Base-by-base conservation (phyloP, 441 rosid genomes). In the Pelargonium fulgidum region DNA sequence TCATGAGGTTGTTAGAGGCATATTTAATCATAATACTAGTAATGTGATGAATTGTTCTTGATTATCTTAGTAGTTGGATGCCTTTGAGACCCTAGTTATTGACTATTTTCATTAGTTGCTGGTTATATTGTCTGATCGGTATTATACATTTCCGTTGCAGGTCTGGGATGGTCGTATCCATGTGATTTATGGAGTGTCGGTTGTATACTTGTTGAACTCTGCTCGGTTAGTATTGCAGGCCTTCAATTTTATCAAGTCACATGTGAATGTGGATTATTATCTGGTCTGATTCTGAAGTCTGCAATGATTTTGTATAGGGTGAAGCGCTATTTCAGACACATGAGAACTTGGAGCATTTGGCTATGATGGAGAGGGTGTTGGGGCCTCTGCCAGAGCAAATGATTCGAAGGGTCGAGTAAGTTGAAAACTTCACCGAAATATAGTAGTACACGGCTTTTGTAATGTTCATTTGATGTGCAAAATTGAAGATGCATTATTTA, bases 121-220 rank as follows among this genome's bases (percentile, higher is more conserved):
- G 2, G 29, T 26, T 26, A 26, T 1, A 1, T 26, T 26, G 29
- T 26, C 29, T 26, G 29, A 26, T 26, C 29, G 29, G 29, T 1
- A 26, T 26, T 26, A 26, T 26, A 26, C 29, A 26, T 26, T 26
- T 26, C 2, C 2, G 29, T 26, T 26, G 29, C 70, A 91, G 97
- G 97, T 13, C 90, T 82, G 68, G 97, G 96, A 52, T 91, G 97
- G 97, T 87, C 88, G 71, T 91, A 83, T 52, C 92, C 96, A 1
- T 91, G 97, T 79, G 97, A 91, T 71, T 33, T 89, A 19, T 91
- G 96, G 96, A 91, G 97, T 72, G 79, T 87, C 68, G 97, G 96
- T 69, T 89, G 96, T 72, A 89, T 89, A 62, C 16, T 89, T 42
- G 89, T 89, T 74, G 97, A 91, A 63, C 77, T 91, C 29, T 91